These are phyloP conservation scores for Yarrowia keelungensis DNA, from an alignment of 805 yeast genomes.

Conservation along the genomic window DNA sequence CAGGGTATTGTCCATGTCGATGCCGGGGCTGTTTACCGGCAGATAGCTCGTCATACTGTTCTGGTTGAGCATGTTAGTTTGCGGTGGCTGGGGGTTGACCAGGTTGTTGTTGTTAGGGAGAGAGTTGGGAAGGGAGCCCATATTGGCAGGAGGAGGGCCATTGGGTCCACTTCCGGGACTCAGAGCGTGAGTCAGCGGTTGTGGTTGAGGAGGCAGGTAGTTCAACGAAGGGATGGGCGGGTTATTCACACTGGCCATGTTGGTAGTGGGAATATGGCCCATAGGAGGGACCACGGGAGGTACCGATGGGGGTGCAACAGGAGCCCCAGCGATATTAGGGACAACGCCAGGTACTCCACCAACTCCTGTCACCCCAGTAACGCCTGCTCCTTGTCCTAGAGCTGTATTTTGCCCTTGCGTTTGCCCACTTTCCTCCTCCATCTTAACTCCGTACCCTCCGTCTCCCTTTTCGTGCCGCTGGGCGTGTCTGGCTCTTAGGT, in stretches of 20 bases:
- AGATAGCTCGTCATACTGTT: neutral
- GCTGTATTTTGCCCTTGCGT: too few species aligned
- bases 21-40: conserved; percentile 9
- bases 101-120: neutral
- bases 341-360: too few species aligned
- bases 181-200: neutral
- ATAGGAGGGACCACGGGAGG: neutral
- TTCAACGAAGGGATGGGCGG: conserved; percentile 16
- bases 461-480: conserved; percentile 48
- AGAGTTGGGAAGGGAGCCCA: too few species aligned
- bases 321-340: too few species aligned
- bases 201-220: neutral
- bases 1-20: conserved; percentile 23
- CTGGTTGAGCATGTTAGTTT: neutral
- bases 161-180: neutral
- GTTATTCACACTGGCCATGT: conserved; percentile 24
- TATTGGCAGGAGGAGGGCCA: neutral
- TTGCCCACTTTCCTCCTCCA: conserved; percentile 6
- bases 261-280: conserved; percentile 34
- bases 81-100: too few species aligned
- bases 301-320: too few species aligned
- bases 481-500: conserved; percentile 48
- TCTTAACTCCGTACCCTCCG: conserved; percentile 9
- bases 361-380: too few species aligned
- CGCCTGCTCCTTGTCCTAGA: neutral